Evolutionary conservation across 768 basidiomycete species (phyloP).

Genomic region (Tricholoma sp.): DNA sequence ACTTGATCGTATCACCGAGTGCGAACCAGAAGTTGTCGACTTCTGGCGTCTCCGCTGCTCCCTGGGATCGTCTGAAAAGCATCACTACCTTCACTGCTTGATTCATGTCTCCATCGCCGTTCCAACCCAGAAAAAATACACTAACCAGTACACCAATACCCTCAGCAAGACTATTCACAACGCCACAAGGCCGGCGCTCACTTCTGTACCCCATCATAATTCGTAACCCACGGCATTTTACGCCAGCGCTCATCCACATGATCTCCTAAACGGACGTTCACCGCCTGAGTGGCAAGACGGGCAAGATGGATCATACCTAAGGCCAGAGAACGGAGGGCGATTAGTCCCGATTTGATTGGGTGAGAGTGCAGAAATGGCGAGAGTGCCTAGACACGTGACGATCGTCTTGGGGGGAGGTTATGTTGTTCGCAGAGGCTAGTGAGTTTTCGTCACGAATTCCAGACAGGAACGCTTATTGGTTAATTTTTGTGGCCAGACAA

Average conservation of each 20-base stretch:
- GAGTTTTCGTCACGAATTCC: no score
- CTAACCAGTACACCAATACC: not conserved
- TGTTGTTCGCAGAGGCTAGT: no score
- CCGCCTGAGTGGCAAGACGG: slow-evolving; percentile 53
- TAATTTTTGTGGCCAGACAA: no score
- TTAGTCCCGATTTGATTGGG: no score
- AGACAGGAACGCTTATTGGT: no score
- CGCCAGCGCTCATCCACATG: slow-evolving; percentile 67
- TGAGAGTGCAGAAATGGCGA: no score
- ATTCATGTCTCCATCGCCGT: not conserved
- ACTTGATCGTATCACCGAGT: not conserved
- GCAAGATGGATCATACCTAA: slow-evolving; percentile 90
- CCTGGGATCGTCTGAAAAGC: not conserved
- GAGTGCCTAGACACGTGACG: no score
- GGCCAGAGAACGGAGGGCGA: no score
- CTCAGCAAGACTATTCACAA: slow-evolving; percentile 48
- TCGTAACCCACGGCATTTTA: slow-evolving; percentile 81
- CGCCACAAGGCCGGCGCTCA: slow-evolving; percentile 73
- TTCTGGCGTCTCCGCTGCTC: not conserved
- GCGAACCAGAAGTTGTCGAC: not conserved
- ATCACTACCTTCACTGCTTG: not conserved
- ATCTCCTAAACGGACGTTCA: slow-evolving; percentile 71
- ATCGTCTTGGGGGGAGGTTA: no score
- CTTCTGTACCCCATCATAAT: slow-evolving; percentile 81
- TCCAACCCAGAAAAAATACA: slow-evolving; percentile 3